These are phyloP conservation scores for Nicotiana sylvestris DNA, from an alignment of 257 asterid species.

Conservation along the genomic window DNA sequence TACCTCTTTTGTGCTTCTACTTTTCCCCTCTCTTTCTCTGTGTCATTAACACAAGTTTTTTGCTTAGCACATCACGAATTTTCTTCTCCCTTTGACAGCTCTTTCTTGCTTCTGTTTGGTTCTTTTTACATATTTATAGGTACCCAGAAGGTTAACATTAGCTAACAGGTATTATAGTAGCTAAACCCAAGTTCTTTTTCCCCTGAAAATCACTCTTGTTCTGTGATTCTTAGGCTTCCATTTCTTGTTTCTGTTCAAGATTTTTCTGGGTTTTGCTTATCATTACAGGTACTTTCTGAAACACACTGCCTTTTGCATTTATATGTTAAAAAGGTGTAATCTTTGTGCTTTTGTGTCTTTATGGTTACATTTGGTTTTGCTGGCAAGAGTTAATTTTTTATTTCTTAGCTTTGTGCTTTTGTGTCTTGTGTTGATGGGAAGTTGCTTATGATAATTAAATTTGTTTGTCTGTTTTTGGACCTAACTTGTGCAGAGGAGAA, in stretches of 20 bases:
- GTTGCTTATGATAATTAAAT: not conserved
- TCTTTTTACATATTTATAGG: slow-evolving; percentile 4
- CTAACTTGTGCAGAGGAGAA: not conserved
- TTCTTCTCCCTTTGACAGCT: not conserved
- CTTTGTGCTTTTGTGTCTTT: not conserved
- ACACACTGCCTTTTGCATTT: not conserved
- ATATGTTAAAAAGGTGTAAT: not conserved
- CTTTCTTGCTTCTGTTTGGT: not conserved
- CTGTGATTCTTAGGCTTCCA: not conserved
- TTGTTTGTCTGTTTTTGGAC: not conserved
- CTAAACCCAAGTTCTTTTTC: slow-evolving; percentile 1
- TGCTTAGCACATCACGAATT: slow-evolving; percentile 10
- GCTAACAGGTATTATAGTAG: not conserved
- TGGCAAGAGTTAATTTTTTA: not conserved
- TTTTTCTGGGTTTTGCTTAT: not conserved
- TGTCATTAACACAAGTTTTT: slow-evolving; percentile 8
- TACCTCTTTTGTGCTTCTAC: not conserved
- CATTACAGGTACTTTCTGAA: not conserved
- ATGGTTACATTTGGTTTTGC: not conserved
- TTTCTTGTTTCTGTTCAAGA: not conserved
- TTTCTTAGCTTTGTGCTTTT: not conserved
- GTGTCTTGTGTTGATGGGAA: not conserved
- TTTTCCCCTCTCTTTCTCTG: not conserved
- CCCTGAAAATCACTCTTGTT: slow-evolving; percentile 10
- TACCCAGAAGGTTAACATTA: not conserved